Conservation (phyloP, 2,329 filamentous ascomycete genomes). For the Pyrenochaeta sp. region DNA sequence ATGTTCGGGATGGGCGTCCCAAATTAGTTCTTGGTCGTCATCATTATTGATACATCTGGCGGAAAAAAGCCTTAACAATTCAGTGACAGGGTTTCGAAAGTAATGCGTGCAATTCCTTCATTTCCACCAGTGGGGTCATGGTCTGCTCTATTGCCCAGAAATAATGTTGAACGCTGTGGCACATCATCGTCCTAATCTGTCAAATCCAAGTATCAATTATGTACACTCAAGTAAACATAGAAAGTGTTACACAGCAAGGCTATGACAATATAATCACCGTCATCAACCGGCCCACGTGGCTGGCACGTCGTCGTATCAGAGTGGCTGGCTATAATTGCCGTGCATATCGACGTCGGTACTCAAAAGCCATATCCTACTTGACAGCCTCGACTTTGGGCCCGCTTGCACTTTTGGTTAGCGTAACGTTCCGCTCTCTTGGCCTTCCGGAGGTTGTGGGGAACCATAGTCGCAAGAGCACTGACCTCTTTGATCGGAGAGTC, state of each 20-base stretch:
- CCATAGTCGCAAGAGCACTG: conserved; percentile 30
- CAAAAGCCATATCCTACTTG: conserved; percentile 10
- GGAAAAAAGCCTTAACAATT: not conserved
- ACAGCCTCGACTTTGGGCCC: conserved; percentile 13
- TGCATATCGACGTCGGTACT: conserved; percentile 1
- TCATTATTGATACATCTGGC: not conserved
- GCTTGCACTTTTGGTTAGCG: conserved; percentile 12
- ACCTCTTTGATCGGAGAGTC: conserved; percentile 14
- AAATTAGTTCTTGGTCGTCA: not conserved
- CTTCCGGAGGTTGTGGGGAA: conserved; percentile 42
- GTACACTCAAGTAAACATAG: conserved; percentile 4
- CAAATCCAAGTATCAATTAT: conserved; percentile 23
- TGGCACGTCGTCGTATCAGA: not conserved
- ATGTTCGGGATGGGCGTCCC: not conserved
- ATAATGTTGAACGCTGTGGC: conserved; percentile 1
- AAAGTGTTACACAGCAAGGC: conserved; percentile 10
- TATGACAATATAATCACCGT: conserved; percentile 1
- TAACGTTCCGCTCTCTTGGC: conserved; percentile 25
- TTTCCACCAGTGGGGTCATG: not conserved
- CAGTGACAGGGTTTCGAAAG: not conserved
- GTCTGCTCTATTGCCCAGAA: not conserved
- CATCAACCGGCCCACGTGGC: conserved; percentile 12
- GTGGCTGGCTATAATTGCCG: conserved; percentile 1
- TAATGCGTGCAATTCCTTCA: not conserved
- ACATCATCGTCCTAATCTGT: not conserved